These are phyloP conservation scores for Pseudogymnoascus sp. DNA, from an alignment of 2,329 filamentous ascomycete species.

Conservation along the genomic window DNA sequence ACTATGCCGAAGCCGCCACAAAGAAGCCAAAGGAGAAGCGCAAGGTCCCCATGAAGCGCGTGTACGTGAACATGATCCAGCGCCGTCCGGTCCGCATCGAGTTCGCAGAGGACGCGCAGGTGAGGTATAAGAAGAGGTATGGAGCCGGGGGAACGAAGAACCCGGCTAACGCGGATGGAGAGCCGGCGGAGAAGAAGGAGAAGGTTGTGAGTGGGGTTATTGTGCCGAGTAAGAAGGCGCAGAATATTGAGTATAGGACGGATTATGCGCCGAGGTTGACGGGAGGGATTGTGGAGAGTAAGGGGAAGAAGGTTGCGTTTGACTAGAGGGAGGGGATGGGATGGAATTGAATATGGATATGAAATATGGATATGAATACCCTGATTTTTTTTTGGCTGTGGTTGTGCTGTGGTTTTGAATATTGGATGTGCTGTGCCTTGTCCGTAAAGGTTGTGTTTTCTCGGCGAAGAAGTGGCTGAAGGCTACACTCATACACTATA, in stretches of 20 bases:
- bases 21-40: constrained; percentile 46
- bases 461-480: not conserved
- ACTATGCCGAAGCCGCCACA: constrained; percentile 33
- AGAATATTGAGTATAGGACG: constrained; percentile 39
- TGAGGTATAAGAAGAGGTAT: constrained; percentile 88
- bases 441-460: not conserved
- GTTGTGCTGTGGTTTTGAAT: not conserved
- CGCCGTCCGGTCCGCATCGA: constrained; percentile 80
- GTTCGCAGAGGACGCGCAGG: constrained; percentile 84
- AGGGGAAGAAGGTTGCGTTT: constrained; percentile 77
- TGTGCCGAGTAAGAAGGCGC: constrained; percentile 29
- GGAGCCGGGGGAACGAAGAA: constrained; percentile 58
- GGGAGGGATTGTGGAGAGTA: constrained; percentile 67
- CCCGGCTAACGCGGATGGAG: constrained; percentile 17
- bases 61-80: constrained; percentile 79
- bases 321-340: not conserved
- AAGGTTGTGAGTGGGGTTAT: constrained; percentile 16
- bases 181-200: constrained; percentile 23
- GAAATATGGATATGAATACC: not conserved
- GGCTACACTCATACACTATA: not conserved
- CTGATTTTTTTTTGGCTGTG: not conserved
- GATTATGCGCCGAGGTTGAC: constrained; percentile 55
- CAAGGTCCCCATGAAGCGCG: constrained; percentile 57
- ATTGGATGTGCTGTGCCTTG: not conserved
- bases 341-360: not conserved